Percentiles rank a stretch among this genome's conserved stretches.
Evolutionary conservation across 441 rosid genomes (phyloP).

Genomic region (Populus hybrid): DNA sequence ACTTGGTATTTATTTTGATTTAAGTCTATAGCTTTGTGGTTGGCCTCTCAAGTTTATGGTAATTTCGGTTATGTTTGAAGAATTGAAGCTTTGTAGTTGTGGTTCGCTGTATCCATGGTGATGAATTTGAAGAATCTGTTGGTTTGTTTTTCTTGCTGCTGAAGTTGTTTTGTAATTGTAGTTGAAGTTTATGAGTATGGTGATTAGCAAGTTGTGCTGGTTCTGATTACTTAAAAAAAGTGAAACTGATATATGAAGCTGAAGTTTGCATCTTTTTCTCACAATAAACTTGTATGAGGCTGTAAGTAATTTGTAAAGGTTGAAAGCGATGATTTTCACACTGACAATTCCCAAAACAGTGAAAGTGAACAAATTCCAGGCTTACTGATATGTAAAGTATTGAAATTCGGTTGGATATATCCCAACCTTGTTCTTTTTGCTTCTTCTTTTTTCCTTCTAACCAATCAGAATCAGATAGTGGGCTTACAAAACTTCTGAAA

Average conservation of each 20-base stretch:
- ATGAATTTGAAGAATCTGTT: not conserved
- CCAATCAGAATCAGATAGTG: not conserved
- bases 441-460: not conserved
- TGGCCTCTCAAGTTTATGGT: conserved; percentile 3
- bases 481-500: not conserved
- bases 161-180: not conserved
- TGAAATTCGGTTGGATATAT: not conserved
- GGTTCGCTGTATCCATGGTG: not conserved
- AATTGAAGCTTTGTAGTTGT: not conserved
- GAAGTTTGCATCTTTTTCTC: not conserved
- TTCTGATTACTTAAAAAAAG: not conserved
- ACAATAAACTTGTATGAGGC: not conserved
- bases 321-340: not conserved
- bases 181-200: not conserved
- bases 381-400: not conserved
- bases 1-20: not conserved
- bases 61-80: not conserved
- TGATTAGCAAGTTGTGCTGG: not conserved
- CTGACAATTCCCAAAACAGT: not conserved
- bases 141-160: not conserved
- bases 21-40: not conserved
- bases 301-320: not conserved
- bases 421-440: not conserved
- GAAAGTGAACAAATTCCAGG: not conserved
- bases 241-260: not conserved